Percentiles rank a stretch among this genome's conserved stretches.
Conservation (phyloP, 2,329 filamentous ascomycete species). For the Fusarium proliferatum region DNA sequence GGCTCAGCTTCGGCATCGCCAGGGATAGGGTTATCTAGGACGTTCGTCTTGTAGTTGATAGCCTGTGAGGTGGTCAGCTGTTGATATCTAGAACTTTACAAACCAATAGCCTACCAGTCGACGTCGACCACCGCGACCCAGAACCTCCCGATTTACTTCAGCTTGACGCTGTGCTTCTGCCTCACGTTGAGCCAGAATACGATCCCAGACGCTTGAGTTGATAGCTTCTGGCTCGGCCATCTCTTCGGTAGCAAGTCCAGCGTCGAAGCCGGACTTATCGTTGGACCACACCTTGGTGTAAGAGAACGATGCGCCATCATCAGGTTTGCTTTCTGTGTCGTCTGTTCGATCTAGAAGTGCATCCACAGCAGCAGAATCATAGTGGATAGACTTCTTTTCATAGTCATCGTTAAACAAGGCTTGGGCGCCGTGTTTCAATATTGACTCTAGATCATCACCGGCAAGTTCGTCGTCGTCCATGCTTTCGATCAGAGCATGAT, state of each 20-base stretch:
- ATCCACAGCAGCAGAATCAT: conserved; percentile 85
- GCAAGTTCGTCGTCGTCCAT: conserved; percentile 87
- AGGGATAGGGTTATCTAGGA: conserved; percentile 32
- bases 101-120: conserved; percentile 54
- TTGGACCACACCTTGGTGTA: conserved; percentile 95
- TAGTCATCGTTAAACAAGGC: conserved; percentile 85
- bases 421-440: conserved; percentile 87
- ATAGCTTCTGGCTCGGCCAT: conserved; percentile 65
- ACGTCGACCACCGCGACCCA: conserved; percentile 86
- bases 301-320: conserved; percentile 85
- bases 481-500: conserved; percentile 92
- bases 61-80: conserved; percentile 43
- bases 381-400: conserved; percentile 78
- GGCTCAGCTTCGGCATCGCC: conserved; percentile 45
- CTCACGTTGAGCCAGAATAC: conserved; percentile 86
- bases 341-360: conserved; percentile 89
- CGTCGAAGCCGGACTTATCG: conserved; percentile 74
- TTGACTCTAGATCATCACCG: conserved; percentile 83
- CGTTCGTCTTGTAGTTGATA: conserved; percentile 51
- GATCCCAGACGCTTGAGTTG: conserved; percentile 84
- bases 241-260: conserved; percentile 65
- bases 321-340: conserved; percentile 76
- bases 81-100: neutral
- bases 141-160: conserved; percentile 73
- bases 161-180: conserved; percentile 79